Evolutionary conservation across 2,329 filamentous ascomycete genomes (phyloP).

Genomic region (Xylaria sp.): DNA sequence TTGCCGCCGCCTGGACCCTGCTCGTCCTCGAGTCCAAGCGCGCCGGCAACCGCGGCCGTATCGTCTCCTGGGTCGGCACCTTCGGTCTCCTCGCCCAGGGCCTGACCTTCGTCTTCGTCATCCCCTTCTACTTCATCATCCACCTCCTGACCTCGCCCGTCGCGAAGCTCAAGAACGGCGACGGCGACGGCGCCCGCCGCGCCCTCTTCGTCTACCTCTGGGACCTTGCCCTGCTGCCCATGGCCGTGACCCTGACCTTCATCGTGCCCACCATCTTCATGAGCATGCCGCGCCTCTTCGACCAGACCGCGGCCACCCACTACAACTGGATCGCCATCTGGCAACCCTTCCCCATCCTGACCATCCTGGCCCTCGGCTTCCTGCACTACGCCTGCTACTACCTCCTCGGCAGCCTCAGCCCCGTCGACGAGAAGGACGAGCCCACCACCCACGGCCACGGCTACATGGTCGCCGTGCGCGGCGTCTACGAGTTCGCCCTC

Average conservation of each 20-base stretch:
- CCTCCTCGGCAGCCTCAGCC: conserved; percentile 23
- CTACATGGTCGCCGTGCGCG: conserved; percentile 24
- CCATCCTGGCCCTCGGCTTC: conserved; percentile 20
- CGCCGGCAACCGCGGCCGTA: conserved; percentile 25
- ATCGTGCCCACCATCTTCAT: conserved; percentile 28
- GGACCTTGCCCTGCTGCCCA: conserved; percentile 30
- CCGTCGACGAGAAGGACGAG: conserved; percentile 22
- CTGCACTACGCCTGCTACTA: conserved; percentile 25
- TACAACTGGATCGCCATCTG: conserved; percentile 30
- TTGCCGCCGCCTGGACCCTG: conserved; percentile 26
- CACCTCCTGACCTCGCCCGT: conserved; percentile 31
- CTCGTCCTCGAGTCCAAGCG: conserved; percentile 30
- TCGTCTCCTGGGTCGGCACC: conserved; percentile 23
- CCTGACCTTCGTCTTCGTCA: conserved; percentile 24
- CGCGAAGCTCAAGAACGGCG: conserved; percentile 21
- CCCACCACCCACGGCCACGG: conserved; percentile 25
- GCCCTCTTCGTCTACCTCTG: conserved; percentile 29
- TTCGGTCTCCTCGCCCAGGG: conserved; percentile 27
- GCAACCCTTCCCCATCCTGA: conserved; percentile 28
- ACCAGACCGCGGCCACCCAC: conserved; percentile 25
- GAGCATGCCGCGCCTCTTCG: conserved; percentile 25
- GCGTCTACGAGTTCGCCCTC: conserved; percentile 30
- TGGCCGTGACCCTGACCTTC: conserved; percentile 26
- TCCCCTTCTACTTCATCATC: conserved; percentile 28
- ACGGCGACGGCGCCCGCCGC: conserved; percentile 21